Evolutionary conservation across 176 grass and related monocot species (phyloP), one percentile per base, ranked within the genome.

Genomic region (Pharus latifolius): DNA sequence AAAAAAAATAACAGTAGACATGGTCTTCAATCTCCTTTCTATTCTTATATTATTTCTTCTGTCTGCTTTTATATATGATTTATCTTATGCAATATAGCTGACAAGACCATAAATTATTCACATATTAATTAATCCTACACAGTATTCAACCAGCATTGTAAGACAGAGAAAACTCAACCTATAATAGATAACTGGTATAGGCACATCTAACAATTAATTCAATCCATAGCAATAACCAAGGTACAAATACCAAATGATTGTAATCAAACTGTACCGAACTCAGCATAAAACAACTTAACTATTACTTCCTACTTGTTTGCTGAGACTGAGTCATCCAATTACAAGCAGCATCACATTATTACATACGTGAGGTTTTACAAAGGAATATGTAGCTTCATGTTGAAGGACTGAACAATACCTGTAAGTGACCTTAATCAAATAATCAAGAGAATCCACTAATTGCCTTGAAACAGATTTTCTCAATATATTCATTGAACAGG

Each of bases 91-190:
- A 49, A 45, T 51, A 32, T 83, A 70, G 68, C 38, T 63, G 74
- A 63, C 33, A 82, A 63, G 32, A 29, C 48, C 45, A 60, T 7
- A 69, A 38, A 63, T 41, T 18, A 7, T n/a, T 15, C 30, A 12
- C 16, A 17, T 30, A 30, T 15, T 50, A 57, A 52, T 49, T 52
- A 56, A 52, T 47, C 25, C 7, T 34, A 51, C 50, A 72, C 4
- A 57, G 11, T 65, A 51, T 24, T 45, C 28, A 63, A 63, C 4
- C 57, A 65, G 15, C 12, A 72, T 14, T 58, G 24, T 22, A 25
- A 75, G n/a, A 77, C 56, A 52, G 24, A 70, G 8, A 73, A 83
- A 29, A 78, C 40, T 78, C 67, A 1, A 33, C 65, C 32, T 32
- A 50, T 12, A 9, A 17, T 24, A 48, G 17, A 70, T 7, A 56